Percentiles rank a stretch among this genome's conserved stretches.
Conservation (phyloP, 352 stramenopile genomes). For the Phytophthora fragariae region DNA sequence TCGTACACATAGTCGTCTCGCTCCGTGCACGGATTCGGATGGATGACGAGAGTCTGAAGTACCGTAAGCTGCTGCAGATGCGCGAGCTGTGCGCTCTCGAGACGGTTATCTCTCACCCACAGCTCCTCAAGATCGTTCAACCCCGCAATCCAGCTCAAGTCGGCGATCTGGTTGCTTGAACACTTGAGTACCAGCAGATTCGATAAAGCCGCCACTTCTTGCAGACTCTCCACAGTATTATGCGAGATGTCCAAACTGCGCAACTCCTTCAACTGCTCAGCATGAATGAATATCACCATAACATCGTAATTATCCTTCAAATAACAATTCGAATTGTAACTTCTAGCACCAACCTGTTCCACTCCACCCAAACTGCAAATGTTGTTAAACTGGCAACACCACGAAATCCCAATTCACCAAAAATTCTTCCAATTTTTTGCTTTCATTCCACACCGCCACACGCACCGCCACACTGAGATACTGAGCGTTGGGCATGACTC, state of each 20-base stretch:
- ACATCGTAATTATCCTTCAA: background rate
- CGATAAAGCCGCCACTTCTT: constrained; percentile 47
- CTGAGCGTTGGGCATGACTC: constrained; percentile 34
- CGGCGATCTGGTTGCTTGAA: constrained; percentile 61
- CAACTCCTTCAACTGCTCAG: constrained; percentile 48
- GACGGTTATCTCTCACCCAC: constrained; percentile 63
- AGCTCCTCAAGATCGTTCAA: constrained; percentile 59
- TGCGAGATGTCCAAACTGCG: constrained; percentile 70
- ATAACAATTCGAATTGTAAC: background rate
- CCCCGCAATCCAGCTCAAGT: constrained; percentile 50
- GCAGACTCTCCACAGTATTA: constrained; percentile 59
- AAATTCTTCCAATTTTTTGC: background rate
- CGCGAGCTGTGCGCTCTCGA: constrained; percentile 58
- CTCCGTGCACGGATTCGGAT: constrained; percentile 77
- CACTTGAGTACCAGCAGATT: constrained; percentile 63
- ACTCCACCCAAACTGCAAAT: constrained; percentile 50
- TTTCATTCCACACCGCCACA: constrained; percentile 21
- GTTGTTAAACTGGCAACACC: constrained; percentile 62
- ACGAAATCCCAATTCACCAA: background rate
- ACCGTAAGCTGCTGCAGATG: constrained; percentile 52
- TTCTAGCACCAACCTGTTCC: constrained; percentile 42
- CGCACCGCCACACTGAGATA: constrained; percentile 77
- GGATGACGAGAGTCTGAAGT: constrained; percentile 63
- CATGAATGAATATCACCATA: background rate
- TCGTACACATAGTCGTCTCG: constrained; percentile 55